These are phyloP conservation scores for Teratosphaeriaceae sp. DNA, from an alignment of 2,329 filamentous ascomycete genomes.

Conservation along the genomic window DNA sequence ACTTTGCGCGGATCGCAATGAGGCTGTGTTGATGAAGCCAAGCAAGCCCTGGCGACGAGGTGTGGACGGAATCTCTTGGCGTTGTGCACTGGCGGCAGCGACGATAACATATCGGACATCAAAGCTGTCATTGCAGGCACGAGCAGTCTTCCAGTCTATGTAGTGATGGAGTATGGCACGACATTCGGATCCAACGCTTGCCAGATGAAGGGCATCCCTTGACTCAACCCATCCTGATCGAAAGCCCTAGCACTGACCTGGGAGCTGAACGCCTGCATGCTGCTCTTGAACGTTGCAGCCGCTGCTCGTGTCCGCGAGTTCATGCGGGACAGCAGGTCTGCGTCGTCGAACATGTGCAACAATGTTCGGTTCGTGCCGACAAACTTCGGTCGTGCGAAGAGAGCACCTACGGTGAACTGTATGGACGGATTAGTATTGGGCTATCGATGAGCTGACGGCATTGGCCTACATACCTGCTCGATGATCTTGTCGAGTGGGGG, in stretches of 20 bases:
- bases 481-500: conserved; percentile 28
- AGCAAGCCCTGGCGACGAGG: too few relatives aligned
- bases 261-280: conserved; percentile 35
- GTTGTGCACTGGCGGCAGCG: too few relatives aligned
- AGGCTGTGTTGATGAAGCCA: too few relatives aligned
- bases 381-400: conserved; percentile 38
- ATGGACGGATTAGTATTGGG: not conserved
- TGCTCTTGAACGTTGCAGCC: conserved; percentile 29
- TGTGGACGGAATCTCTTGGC: too few relatives aligned
- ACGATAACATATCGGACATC: too few relatives aligned
- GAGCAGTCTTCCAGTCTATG: too few relatives aligned
- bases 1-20: too few relatives aligned
- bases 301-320: conserved; percentile 29
- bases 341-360: conserved; percentile 37
- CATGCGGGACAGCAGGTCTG: conserved; percentile 28
- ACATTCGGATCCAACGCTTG: conserved; percentile 25
- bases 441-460: too few relatives aligned
- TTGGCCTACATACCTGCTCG: conserved; percentile 6
- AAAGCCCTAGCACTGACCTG: conserved; percentile 35
- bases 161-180: conserved; percentile 11
- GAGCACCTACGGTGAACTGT: conserved; percentile 33
- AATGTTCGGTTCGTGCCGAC: conserved; percentile 32
- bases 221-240: conserved; percentile 36
- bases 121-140: too few relatives aligned
- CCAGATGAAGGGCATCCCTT: conserved; percentile 45